Conservation (phyloP, 176 grass and related monocot genomes). For the Sorghum bicolor region DNA sequence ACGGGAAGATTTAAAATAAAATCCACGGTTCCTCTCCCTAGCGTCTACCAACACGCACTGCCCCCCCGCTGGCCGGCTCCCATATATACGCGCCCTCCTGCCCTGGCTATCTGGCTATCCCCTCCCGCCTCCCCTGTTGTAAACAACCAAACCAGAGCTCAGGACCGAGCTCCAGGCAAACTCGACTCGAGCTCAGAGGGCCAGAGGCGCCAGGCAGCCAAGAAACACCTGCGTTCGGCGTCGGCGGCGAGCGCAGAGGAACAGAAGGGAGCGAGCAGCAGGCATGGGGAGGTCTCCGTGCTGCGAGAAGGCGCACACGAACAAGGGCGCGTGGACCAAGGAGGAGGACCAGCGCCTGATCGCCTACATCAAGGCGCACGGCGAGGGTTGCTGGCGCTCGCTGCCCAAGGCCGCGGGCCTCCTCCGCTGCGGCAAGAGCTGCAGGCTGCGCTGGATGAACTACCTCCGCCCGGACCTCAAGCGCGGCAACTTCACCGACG, state of each 20-base stretch:
- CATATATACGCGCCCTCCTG: conserved; percentile 29
- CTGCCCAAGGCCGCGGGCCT: conserved; percentile 81
- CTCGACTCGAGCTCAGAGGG: not conserved
- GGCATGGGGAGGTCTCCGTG: conserved; percentile 80
- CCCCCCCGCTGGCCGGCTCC: not conserved
- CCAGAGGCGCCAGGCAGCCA: not conserved
- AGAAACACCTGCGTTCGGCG: not conserved
- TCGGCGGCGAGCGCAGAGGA: not conserved
- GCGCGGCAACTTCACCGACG: conserved; percentile 79
- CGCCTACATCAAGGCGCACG: conserved; percentile 70
- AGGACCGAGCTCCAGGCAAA: not conserved
- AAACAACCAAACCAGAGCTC: not conserved
- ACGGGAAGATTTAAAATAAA: not conserved
- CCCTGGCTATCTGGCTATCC: no score
- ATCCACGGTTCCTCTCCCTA: not conserved
- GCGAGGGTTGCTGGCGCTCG: conserved; percentile 78
- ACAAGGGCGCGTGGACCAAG: conserved; percentile 88
- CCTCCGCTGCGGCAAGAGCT: conserved; percentile 90
- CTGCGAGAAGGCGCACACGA: conserved; percentile 89
- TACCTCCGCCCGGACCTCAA: conserved; percentile 93
- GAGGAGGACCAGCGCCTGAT: conserved; percentile 84
- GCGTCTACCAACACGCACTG: not conserved
- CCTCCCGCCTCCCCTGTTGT: not conserved
- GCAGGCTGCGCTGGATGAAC: conserved; percentile 93
- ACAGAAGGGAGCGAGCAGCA: not conserved